Evolutionary conservation across 345 rosid species (phyloP), one percentile per base, ranked within the genome.

Genomic region (Eucalyptus marginata): DNA sequence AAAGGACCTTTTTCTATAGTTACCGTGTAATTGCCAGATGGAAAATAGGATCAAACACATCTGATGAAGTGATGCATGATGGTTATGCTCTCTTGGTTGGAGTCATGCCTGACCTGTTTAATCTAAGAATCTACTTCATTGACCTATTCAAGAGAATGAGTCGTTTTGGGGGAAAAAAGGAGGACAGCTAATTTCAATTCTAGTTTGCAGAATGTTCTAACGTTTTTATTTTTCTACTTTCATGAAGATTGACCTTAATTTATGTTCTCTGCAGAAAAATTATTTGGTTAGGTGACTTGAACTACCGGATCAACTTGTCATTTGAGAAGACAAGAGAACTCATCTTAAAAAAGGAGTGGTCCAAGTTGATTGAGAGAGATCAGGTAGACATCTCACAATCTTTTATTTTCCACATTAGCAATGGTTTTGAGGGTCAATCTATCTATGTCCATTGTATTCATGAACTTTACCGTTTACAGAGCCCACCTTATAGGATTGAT

Each of bases 211-310:
- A 76, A 31, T 31, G 66, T 59, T 59, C 24, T 52, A 1, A n/a
- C 20, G 6, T 49, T 50, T 15, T 25, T 22, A 51, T 52, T 85
- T 22, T 64, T 27, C 50, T 33, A 50, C 81, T 49, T n/a, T 33
- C 81, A 88, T 40, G 62, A 58, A 13, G 86, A 86, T 90, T 66
- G 89, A 66, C 79, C 68, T 36, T 89, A 86, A 25, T n/a, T 88
- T 58, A 83, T 43, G 79, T 90, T 87, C 89, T 40, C 86, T 93
- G 93, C 97, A 98, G 99, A 83, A 92, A 93, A 93, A 92, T 98
- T 81, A 93, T 98, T 54, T 98, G 99, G 99, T 90, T 97, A 86
- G 99, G 99, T 36, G 99, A 97, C 93, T 93, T 97, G 89, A 97
- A 97, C 91, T 97, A 96, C 90, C 95, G 99, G 27, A 93, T 97